These are phyloP conservation scores for Pleurotus tuoliensis DNA, from an alignment of 768 basidiomycete genomes.

Conservation along the genomic window DNA sequence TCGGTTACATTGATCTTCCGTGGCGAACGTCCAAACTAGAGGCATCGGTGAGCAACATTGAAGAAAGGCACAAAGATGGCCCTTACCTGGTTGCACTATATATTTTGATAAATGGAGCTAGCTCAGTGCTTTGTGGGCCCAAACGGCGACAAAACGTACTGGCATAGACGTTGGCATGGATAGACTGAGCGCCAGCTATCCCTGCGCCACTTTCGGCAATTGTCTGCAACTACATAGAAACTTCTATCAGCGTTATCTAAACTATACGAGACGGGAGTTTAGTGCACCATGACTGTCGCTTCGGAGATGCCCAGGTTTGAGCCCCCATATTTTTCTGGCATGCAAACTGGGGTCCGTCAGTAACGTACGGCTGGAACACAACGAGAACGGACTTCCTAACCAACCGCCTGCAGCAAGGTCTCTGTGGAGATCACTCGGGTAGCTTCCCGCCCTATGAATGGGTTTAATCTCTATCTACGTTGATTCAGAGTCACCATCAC, in stretches of 20 bases:
- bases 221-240: conserved; percentile 10
- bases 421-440: conserved; percentile 1
- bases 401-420: conserved; percentile 4
- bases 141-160: conserved; percentile 6
- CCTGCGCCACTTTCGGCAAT: conserved; percentile 15
- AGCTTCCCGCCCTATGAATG: background rate
- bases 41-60: background rate
- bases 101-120: background rate
- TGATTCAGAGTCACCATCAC: background rate
- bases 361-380: background rate
- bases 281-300: conserved; percentile 14
- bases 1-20: conserved; percentile 8
- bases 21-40: conserved; percentile 7
- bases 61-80: background rate
- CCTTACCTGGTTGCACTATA: conserved; percentile 2
- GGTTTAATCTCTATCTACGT: too few relatives aligned
- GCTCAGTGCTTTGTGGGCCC: background rate
- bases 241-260: background rate
- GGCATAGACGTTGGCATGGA: conserved; percentile 17
- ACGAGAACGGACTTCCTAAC: background rate
- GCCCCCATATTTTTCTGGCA: conserved; percentile 14
- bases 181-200: conserved; percentile 14
- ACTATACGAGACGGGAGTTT: background rate
- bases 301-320: conserved; percentile 15
- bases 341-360: background rate